Base-by-base conservation (phyloP, 1,139 yeast genomes). In the Debaryomyces robertsiae region DNA sequence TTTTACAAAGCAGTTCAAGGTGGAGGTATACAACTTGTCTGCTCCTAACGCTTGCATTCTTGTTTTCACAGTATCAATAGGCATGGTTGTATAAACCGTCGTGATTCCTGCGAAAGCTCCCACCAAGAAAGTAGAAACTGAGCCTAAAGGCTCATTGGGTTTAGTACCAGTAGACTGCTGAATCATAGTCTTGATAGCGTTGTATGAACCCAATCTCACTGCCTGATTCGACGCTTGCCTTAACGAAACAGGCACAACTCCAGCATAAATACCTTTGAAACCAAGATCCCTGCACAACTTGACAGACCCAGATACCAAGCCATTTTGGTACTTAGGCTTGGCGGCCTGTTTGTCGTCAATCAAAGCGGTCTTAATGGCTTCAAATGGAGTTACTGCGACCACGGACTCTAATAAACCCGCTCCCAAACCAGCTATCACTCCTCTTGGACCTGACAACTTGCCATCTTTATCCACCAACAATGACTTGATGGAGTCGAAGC, bases 211-310 rank as follows among this genome's bases (percentile, higher is more conserved):
- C 49, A 93, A 73, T 53, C 98, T 78, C 6, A 93, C 98, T 3
- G 95, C 95, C 53, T 89, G 95, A 61, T 93, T 93, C 6, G 97
- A 84, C 6, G 97, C 98, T 63, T 93, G 98, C 58, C 98, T 81
- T 73, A 91, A 69, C 0, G 97, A 87, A 7, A 93, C 98, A 0
- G 98, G 98, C 7, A 91, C 71, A 6, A 93, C 75, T 27, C 97
- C 98, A 30, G 91, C 82, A 58, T 93, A 93, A 32, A 93, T 74
- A 0, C 97, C 97, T 38, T 70, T 74, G 42, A 91, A 52, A 1
- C 98, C 98, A 60, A 87, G 72, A 58, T 93, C 97, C 46, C 70
- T 71, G 38, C 89, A 69, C 47, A 91, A 73, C 52, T 73, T 74
- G 38, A 81, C 55, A 1, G 89, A 70, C 2, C 91, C 93, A 23